Conservation (phyloP, 345 rosid genomes). For the Linum tenue region DNA sequence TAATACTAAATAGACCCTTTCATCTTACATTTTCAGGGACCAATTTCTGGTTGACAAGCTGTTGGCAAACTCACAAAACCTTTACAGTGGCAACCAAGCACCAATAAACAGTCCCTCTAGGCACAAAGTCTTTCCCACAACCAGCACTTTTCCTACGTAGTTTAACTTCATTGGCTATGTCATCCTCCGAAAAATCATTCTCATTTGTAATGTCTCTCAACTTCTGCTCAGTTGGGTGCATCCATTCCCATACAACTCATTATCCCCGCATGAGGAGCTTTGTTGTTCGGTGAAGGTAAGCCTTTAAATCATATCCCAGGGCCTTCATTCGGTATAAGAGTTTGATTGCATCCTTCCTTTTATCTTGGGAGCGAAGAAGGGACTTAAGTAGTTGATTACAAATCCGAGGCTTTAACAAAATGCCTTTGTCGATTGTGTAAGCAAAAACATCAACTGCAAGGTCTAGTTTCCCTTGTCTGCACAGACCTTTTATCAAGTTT, state of each 20-base stretch:
- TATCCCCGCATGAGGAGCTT: constrained; percentile 25
- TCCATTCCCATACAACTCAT: not conserved
- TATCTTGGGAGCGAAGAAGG: constrained; percentile 36
- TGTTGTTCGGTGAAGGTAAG: constrained; percentile 27
- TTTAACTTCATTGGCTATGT: not conserved
- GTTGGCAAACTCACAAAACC: not conserved
- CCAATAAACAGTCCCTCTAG: not conserved
- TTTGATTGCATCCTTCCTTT: constrained; percentile 28
- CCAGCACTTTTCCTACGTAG: not conserved
- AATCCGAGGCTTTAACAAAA: constrained; percentile 39
- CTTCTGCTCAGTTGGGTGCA: not conserved
- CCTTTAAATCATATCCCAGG: constrained; percentile 50
- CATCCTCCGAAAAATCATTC: not conserved
- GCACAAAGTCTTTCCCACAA: not conserved
- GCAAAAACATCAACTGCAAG: constrained; percentile 51
- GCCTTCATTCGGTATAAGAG: constrained; percentile 47
- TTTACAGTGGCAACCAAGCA: not conserved
- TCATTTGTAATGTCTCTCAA: not conserved
- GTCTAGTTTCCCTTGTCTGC: constrained; percentile 41
- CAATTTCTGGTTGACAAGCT: not conserved
- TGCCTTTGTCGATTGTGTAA: constrained; percentile 59
- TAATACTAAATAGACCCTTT: not conserved
- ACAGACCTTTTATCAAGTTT: constrained; percentile 51
- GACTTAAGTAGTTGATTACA: constrained; percentile 46
- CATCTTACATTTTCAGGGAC: not conserved